These are phyloP conservation scores for Dryas octopetala DNA, from an alignment of 306 rosid genomes.

Conservation along the genomic window DNA sequence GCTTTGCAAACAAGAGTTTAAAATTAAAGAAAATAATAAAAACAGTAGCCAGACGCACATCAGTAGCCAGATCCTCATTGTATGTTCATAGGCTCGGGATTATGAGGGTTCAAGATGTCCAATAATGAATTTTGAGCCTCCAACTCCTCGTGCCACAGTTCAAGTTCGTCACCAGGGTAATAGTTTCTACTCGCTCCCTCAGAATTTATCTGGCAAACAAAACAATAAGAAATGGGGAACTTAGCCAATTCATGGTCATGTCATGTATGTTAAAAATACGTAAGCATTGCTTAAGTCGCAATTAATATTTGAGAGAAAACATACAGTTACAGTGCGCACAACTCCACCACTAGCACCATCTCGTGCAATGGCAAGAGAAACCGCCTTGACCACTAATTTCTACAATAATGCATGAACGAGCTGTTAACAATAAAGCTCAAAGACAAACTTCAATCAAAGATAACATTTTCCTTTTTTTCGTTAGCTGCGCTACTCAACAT, in stretches of 20 bases:
- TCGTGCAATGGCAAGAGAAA: conserved; percentile 94
- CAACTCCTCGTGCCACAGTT: conserved; percentile 92
- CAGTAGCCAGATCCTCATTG: conserved; percentile 26
- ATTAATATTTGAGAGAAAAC: conserved; percentile 11
- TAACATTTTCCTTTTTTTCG: background rate
- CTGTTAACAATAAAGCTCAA: conserved; percentile 16
- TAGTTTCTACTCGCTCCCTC: conserved; percentile 91
- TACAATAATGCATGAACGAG: conserved; percentile 27
- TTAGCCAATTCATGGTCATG: background rate
- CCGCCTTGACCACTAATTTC: conserved; percentile 90
- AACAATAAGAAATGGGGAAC: background rate
- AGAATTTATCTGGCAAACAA: conserved; percentile 61
- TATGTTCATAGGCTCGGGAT: conserved; percentile 84
- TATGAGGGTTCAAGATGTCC: conserved; percentile 57
- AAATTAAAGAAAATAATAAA: background rate
- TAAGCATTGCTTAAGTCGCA: background rate
- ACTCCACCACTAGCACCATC: conserved; percentile 99
- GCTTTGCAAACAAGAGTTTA: conserved; percentile 3
- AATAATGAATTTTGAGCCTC: conserved; percentile 71
- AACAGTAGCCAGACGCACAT: conserved; percentile 21
- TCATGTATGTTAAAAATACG: background rate
- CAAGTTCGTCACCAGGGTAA: conserved; percentile 78
- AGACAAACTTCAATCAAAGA: background rate
- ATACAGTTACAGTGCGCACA: conserved; percentile 88
- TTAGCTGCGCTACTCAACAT: background rate